A percentile compares a stretch with the other conserved stretches of the same genome.
These are phyloP conservation scores for Barbatosphaeria neglecta DNA, from an alignment of 495 filamentous ascomycete species.

Conservation along the genomic window DNA sequence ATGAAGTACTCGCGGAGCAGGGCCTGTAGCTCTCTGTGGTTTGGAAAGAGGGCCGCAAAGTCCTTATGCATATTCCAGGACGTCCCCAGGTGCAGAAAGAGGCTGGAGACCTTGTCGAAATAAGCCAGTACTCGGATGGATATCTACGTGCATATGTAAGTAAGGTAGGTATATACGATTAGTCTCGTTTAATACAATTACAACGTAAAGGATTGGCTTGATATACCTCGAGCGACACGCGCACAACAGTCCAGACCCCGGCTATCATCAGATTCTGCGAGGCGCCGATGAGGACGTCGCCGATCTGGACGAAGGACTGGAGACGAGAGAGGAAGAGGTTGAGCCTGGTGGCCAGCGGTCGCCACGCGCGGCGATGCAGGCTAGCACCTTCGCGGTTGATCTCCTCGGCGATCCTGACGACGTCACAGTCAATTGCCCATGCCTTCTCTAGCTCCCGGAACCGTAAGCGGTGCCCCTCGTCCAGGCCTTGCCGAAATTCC, in stretches of 20 bases:
- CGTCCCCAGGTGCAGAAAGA: constrained; percentile 23
- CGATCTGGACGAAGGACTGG: constrained; percentile 25
- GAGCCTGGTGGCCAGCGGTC: constrained; percentile 23
- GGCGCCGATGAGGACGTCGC: constrained; percentile 26
- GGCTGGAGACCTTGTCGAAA: constrained; percentile 21
- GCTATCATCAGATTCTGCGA: constrained; percentile 30
- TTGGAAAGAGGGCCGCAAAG: constrained; percentile 22
- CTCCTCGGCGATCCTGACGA: constrained; percentile 26
- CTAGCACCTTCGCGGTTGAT: constrained; percentile 14
- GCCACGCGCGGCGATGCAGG: constrained; percentile 5
- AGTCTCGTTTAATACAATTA: no score
- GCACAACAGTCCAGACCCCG: constrained; percentile 24
- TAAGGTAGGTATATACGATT: no score
- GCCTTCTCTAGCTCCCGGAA: not conserved
- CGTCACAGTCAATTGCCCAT: constrained; percentile 9
- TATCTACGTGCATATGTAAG: no score
- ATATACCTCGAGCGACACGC: constrained; percentile 24
- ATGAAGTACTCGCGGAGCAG: constrained; percentile 26
- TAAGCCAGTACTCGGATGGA: constrained; percentile 16
- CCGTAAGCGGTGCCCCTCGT: not conserved
- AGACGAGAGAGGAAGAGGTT: constrained; percentile 23
- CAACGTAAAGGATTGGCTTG: not conserved
- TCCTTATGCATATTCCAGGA: constrained; percentile 23
- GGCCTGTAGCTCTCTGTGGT: constrained; percentile 19
- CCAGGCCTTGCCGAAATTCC: not conserved